phyloP scores from a whole-genome alignment of 2,329 filamentous ascomycete species.

The Cadophora sp. region DNA sequence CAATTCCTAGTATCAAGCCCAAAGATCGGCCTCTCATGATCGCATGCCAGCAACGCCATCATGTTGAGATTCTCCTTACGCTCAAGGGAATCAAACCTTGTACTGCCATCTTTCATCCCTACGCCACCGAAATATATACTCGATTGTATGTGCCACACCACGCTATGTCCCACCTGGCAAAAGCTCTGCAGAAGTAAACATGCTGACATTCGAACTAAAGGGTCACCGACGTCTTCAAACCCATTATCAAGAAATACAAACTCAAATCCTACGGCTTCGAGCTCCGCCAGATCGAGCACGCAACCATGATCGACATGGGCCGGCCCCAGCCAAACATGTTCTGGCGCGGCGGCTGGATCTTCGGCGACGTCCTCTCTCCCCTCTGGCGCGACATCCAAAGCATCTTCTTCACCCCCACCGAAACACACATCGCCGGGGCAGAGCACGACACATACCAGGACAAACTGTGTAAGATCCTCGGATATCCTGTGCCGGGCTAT shows the following conservation, averaged over 20 bases:
- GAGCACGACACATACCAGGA: conserved; percentile 3
- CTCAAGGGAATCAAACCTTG: conserved; percentile 21
- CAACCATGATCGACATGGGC: conserved; percentile 10
- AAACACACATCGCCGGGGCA: background rate
- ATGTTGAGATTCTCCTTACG: conserved; percentile 19
- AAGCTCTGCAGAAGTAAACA: too few species aligned
- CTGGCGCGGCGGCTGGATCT: conserved; percentile 16
- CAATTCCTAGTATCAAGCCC: background rate
- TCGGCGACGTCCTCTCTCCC: conserved; percentile 14
- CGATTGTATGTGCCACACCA: background rate
- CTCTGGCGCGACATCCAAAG: conserved; percentile 13
- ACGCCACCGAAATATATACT: conserved; percentile 11
- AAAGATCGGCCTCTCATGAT: background rate
- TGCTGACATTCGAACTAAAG: background rate
- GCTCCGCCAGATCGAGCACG: conserved; percentile 16
- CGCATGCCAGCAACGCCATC: conserved; percentile 13
- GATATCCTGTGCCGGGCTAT: conserved; percentile 5
- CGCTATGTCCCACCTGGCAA: too few species aligned
- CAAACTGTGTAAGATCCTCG: conserved; percentile 8
- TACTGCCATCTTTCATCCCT: conserved; percentile 1
- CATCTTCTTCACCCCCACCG: background rate
- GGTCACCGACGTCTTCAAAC: conserved; percentile 15
- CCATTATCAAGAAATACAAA: conserved; percentile 17
- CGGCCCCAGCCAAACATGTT: conserved; percentile 1
- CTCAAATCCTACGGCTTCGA: conserved; percentile 19